Percentiles rank a stretch among this genome's conserved stretches.
Conservation (phyloP, 805 yeast genomes). For the Metschnikowia hibisci region DNA sequence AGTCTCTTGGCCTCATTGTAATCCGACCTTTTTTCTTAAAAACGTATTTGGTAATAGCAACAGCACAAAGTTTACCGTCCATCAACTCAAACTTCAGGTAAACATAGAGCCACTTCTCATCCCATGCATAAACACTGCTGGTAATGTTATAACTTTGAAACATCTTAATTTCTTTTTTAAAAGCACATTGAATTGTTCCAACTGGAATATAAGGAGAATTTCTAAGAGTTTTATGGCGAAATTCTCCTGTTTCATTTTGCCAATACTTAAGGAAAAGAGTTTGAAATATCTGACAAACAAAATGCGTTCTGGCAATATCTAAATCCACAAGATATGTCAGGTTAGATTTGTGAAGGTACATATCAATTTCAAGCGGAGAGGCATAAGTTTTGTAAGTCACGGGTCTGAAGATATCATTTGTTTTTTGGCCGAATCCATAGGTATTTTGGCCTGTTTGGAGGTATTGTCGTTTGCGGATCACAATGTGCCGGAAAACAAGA, state of each 20-base stretch:
- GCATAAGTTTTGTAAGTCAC: conserved; percentile 49
- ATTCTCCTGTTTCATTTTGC: conserved; percentile 37
- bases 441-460: conserved; percentile 27
- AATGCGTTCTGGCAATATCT: conserved; percentile 70
- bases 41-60: conserved; percentile 74
- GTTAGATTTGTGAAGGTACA: conserved; percentile 83
- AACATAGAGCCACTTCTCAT: conserved; percentile 78
- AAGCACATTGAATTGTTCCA: conserved; percentile 64
- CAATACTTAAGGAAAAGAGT: conserved; percentile 46
- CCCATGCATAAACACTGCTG: conserved; percentile 74
- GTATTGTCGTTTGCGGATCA: conserved; percentile 30
- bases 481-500: conserved; percentile 38
- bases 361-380: conserved; percentile 77
- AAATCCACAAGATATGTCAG: conserved; percentile 79
- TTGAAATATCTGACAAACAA: conserved; percentile 55
- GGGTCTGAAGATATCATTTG: conserved; percentile 40
- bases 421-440: conserved; percentile 26
- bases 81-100: conserved; percentile 49
- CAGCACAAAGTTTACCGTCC: conserved; percentile 42
- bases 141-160: conserved; percentile 54
- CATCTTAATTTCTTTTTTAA: conserved; percentile 69
- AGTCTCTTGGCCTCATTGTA: conserved; percentile 66
- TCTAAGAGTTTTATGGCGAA: conserved; percentile 21
- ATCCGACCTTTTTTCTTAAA: conserved; percentile 67
- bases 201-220: conserved; percentile 69